Conservation (phyloP, 257 asterid genomes). For the Fraxinus cuspidata region DNA sequence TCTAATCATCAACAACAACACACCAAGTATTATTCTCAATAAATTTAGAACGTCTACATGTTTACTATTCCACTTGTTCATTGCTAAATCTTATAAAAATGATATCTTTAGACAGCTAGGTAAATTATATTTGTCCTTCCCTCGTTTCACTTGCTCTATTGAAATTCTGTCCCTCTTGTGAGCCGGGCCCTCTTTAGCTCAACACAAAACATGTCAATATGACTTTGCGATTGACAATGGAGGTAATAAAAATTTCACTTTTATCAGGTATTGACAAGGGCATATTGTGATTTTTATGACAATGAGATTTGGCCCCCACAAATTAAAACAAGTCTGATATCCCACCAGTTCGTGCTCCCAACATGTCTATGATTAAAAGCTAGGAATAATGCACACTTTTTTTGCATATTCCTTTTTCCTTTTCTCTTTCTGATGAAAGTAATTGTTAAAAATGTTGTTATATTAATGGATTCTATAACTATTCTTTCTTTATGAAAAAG, state of each 20-base stretch:
- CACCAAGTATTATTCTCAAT: not conserved
- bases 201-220: not conserved
- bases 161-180: not conserved
- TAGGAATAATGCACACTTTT: conserved; percentile 44
- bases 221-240: not conserved
- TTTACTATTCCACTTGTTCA: too few species aligned
- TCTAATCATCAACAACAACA: not conserved
- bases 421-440: not conserved
- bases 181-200: not conserved
- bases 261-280: not conserved
- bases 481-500: not conserved
- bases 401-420: not conserved
- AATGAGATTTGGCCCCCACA: conserved; percentile 27
- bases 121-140: not conserved
- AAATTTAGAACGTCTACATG: not conserved
- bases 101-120: too few species aligned
- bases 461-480: not conserved
- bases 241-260: not conserved
- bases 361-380: conserved; percentile 33
- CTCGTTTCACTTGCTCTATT: not conserved
- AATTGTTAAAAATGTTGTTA: not conserved
- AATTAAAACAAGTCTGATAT: conserved; percentile 34
- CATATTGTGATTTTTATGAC: not conserved
- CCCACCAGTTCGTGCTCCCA: conserved; percentile 40
- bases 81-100: not conserved